phyloP scores from a whole-genome alignment of 305 asterid species.

The Nicotiana rustica region DNA sequence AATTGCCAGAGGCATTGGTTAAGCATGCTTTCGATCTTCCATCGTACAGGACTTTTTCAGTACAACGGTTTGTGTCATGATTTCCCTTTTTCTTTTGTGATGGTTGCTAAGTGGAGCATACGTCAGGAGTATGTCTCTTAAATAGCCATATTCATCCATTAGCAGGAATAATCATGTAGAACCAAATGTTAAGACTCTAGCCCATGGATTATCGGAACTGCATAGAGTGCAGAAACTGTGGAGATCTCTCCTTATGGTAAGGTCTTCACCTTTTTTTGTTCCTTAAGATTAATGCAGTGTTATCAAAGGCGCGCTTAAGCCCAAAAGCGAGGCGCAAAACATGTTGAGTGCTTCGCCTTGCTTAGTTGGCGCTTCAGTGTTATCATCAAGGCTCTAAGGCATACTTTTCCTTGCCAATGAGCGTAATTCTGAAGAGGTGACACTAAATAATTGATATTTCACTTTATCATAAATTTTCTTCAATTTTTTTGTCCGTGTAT shows the following conservation, averaged over 20 bases:
- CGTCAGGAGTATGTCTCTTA: conserved; percentile 19
- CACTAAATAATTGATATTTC: too few relatives aligned
- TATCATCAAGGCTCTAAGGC: too few relatives aligned
- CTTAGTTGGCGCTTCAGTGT: too few relatives aligned
- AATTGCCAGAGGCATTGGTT: conserved; percentile 49
- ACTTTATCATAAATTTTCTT: too few relatives aligned
- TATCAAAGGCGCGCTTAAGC: too few relatives aligned
- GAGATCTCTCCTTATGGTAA: conserved; percentile 77
- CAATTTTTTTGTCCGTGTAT: too few relatives aligned
- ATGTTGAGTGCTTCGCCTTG: too few relatives aligned
- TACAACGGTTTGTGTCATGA: conserved; percentile 31
- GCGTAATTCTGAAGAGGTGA: too few relatives aligned
- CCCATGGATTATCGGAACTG: conserved; percentile 59
- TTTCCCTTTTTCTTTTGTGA: conserved; percentile 19
- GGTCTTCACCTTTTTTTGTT: conserved; percentile 34
- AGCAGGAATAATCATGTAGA: conserved; percentile 51
- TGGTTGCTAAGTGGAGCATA: conserved; percentile 7
- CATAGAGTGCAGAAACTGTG: conserved; percentile 66
- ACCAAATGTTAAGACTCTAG: conserved; percentile 48
- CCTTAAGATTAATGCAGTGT: conserved; percentile 27
- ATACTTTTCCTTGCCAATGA: too few relatives aligned
- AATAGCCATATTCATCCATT: conserved; percentile 37
- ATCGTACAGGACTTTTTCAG: conserved; percentile 54
- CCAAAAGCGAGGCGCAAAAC: too few relatives aligned
- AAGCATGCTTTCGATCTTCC: conserved; percentile 65